Evolutionary conservation across 2,329 filamentous ascomycete species (phyloP).

Genomic region (Amauroascus niger): DNA sequence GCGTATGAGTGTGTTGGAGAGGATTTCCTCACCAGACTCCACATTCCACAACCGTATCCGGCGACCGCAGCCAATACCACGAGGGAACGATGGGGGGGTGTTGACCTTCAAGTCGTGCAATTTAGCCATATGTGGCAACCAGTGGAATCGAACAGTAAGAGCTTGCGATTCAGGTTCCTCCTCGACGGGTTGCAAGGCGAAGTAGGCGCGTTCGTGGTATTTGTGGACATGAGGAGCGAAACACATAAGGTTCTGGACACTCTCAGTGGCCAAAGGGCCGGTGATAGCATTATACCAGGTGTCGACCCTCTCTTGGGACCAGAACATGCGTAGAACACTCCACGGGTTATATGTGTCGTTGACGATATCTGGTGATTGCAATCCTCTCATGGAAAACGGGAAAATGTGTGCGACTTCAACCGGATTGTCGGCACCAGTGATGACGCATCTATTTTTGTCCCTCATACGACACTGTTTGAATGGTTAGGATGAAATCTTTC

Average conservation of each 20-base stretch:
- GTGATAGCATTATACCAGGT: slow-evolving; percentile 11
- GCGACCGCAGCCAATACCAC: not conserved
- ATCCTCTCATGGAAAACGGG: slow-evolving; percentile 12
- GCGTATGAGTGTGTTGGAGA: not conserved
- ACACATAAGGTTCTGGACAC: slow-evolving; percentile 12
- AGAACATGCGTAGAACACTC: slow-evolving; percentile 12
- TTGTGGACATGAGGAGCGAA: slow-evolving; percentile 9
- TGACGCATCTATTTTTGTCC: slow-evolving; percentile 7
- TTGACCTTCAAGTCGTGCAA: not conserved
- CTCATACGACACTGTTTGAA: slow-evolving; percentile 1
- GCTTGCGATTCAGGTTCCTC: not conserved
- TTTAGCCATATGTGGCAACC: slow-evolving; percentile 4
- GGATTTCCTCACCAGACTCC: not conserved
- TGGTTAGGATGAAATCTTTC: slow-evolving; percentile 2
- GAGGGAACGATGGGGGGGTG: slow-evolving; percentile 1
- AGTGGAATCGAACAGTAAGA: slow-evolving; percentile 10
- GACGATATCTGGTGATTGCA: not conserved
- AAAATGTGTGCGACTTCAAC: slow-evolving; percentile 13
- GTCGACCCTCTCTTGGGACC: slow-evolving; percentile 9
- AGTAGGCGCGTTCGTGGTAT: slow-evolving; percentile 5
- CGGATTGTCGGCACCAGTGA: slow-evolving; percentile 8
- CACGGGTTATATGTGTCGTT: not conserved
- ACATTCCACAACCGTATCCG: slow-evolving; percentile 2
- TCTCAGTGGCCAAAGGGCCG: slow-evolving; percentile 4
- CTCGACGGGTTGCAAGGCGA: slow-evolving; percentile 11